phyloP scores from a whole-genome alignment of 2,329 filamentous ascomycete species.

The Fusarium duplospermum region DNA sequence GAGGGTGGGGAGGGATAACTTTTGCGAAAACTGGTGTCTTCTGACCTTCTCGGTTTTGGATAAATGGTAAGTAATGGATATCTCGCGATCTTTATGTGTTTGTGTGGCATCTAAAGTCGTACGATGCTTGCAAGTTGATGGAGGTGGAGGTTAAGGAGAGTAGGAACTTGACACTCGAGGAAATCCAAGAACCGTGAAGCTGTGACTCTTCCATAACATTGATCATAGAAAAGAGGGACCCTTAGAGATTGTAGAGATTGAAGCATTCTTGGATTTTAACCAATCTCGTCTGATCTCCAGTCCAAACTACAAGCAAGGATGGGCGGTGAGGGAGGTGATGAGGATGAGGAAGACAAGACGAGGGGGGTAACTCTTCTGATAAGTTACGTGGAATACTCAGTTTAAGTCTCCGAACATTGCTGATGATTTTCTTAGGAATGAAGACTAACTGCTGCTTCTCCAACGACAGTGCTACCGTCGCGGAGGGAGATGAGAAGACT shows the following conservation, averaged over 20 bases:
- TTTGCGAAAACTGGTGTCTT: neutral
- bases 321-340: too few relatives aligned
- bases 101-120: neutral
- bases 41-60: too few relatives aligned
- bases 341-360: too few relatives aligned
- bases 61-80: neutral
- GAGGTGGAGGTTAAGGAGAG: neutral
- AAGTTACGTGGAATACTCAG: neutral
- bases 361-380: neutral
- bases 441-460: neutral
- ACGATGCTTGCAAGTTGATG: neutral
- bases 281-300: neutral
- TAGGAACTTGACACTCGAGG: neutral
- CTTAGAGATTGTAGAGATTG: too few relatives aligned
- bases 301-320: neutral
- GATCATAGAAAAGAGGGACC: too few relatives aligned
- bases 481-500: neutral
- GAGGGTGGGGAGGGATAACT: neutral
- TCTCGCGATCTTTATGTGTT: neutral
- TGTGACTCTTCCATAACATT: too few relatives aligned
- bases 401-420: neutral
- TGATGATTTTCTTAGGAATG: neutral
- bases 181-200: neutral
- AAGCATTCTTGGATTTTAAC: neutral
- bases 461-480: neutral